Percentiles rank a stretch among this genome's conserved stretches.
phyloP scores from a whole-genome alignment of 2,329 filamentous ascomycete genomes.

The Xylogone sp. region DNA sequence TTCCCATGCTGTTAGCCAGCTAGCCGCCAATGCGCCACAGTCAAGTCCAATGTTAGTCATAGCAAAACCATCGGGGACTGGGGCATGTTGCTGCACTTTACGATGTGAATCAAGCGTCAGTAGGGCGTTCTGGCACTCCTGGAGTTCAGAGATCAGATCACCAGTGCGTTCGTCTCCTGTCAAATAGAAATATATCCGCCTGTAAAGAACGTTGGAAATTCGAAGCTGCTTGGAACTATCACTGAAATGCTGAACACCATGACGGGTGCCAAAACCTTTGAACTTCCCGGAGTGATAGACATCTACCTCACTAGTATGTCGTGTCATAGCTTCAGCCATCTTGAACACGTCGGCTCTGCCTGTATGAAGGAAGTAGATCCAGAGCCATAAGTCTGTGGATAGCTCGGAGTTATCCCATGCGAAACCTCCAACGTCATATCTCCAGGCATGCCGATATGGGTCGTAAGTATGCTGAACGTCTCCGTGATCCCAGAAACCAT shows the following conservation, averaged over 20 bases:
- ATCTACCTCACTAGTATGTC: conserved; percentile 59
- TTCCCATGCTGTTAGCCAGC: conserved; percentile 59
- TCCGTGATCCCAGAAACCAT: conserved; percentile 59
- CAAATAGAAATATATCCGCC: conserved; percentile 47
- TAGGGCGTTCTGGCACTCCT: conserved; percentile 51
- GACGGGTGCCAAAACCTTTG: conserved; percentile 57
- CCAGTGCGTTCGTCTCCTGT: conserved; percentile 19
- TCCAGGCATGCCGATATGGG: conserved; percentile 53
- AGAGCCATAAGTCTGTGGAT: conserved; percentile 59
- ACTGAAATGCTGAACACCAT: conserved; percentile 58
- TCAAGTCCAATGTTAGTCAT: conserved; percentile 55
- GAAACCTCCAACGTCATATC: conserved; percentile 60
- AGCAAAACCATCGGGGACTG: conserved; percentile 35
- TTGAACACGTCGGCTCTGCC: conserved; percentile 54
- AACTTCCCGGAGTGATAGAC: conserved; percentile 56
- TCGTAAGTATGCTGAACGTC: conserved; percentile 64
- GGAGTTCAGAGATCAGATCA: conserved; percentile 24
- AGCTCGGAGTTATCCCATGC: conserved; percentile 64
- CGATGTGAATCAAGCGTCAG: conserved; percentile 50
- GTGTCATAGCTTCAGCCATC: conserved; percentile 52
- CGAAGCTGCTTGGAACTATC: conserved; percentile 61
- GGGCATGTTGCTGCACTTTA: conserved; percentile 52
- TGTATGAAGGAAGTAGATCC: conserved; percentile 58
- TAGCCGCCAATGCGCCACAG: conserved; percentile 52
- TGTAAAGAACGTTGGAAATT: conserved; percentile 54